Evolutionary conservation across 345 rosid genomes (phyloP).

Genomic region (Populus davidiana): DNA sequence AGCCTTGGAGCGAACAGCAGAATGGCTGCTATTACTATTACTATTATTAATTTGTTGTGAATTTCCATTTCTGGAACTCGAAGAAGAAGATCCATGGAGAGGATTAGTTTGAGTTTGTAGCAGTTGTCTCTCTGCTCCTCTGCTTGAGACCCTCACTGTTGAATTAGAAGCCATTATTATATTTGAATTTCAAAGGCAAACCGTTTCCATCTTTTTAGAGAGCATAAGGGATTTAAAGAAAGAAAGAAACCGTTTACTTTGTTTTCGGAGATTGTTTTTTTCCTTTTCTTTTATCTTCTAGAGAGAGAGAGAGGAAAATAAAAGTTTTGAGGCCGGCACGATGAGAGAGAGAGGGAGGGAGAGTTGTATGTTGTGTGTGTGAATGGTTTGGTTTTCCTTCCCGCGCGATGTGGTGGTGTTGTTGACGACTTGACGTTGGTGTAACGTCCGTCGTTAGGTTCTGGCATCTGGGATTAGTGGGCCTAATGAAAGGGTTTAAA

Average conservation of each 20-base stretch:
- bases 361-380: background rate
- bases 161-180: conserved; percentile 36
- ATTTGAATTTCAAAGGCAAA: background rate
- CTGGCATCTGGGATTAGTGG: background rate
- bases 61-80: conserved; percentile 35
- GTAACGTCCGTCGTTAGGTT: background rate
- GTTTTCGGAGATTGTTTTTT: background rate
- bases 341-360: conserved; percentile 14
- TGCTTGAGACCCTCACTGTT: conserved; percentile 29
- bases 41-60: conserved; percentile 8
- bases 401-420: conserved; percentile 2
- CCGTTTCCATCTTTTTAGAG: background rate
- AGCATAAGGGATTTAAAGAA: conserved; percentile 10
- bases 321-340: conserved; percentile 42
- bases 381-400: background rate
- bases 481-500: background rate
- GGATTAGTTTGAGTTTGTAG: conserved; percentile 24
- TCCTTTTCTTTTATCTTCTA: background rate
- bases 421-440: background rate
- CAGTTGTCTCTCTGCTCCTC: conserved; percentile 31
- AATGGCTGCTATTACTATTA: conserved; percentile 6
- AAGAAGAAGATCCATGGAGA: conserved; percentile 23
- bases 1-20: conserved; percentile 25
- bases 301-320: conserved; percentile 5
- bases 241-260: conserved; percentile 1